Evolutionary conservation across 805 yeast species (phyloP).

Genomic region (Wickerhamomyces bisporus): DNA sequence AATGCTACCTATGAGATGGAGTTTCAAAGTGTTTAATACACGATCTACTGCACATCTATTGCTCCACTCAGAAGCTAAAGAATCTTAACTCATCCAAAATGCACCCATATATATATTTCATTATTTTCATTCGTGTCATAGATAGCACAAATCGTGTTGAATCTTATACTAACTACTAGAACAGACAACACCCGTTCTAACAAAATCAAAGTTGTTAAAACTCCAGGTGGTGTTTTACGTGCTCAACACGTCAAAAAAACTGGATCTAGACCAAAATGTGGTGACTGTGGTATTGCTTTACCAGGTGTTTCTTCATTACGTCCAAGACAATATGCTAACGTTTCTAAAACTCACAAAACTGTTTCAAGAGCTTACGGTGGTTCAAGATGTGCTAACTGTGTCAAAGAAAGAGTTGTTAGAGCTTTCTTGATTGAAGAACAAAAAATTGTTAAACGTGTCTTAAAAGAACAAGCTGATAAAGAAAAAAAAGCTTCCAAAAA

Average conservation of each 20-base stretch:
- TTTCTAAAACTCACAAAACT: slow-evolving; percentile 95
- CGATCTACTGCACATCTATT: too few species aligned
- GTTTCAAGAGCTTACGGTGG: slow-evolving; percentile 99
- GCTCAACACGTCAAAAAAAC: slow-evolving; percentile 94
- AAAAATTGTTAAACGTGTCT: slow-evolving; percentile 98
- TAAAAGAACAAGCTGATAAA: slow-evolving; percentile 92
- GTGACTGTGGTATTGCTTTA: slow-evolving; percentile 75
- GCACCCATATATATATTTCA: too few species aligned
- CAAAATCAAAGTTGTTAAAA: slow-evolving; percentile 99
- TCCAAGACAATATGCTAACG: slow-evolving; percentile 96
- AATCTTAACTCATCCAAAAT: too few species aligned
- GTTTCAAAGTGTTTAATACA: too few species aligned
- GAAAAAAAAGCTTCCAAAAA: slow-evolving; percentile 52
- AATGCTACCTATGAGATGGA: too few species aligned
- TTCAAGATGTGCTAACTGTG: slow-evolving; percentile 96
- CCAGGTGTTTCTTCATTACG: slow-evolving; percentile 91
- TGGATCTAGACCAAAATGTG: slow-evolving; percentile 80
- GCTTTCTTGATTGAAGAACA: slow-evolving; percentile 99
- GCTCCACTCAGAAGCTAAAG: too few species aligned
- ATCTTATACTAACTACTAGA: slow-evolving; percentile 22
- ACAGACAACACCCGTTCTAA: slow-evolving; percentile 98
- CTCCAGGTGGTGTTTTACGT: slow-evolving; percentile 99
- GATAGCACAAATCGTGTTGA: too few species aligned
- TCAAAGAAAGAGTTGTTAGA: slow-evolving; percentile 98
- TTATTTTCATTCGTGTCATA: not conserved